Base-by-base conservation (phyloP, 306 rosid genomes). In the Rosa rugosa region DNA sequence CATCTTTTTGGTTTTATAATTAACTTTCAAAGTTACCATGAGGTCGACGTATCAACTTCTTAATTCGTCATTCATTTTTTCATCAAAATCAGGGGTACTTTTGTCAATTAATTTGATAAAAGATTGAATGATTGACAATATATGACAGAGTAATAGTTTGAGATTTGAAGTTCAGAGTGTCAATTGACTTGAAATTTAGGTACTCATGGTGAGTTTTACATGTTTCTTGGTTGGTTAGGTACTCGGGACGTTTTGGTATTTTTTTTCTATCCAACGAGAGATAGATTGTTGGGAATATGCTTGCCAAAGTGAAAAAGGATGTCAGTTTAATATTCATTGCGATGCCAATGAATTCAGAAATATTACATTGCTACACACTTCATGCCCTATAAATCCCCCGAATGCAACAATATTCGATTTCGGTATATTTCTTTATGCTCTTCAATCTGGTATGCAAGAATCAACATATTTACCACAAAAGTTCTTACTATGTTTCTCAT, bases 231-330 rank as follows among this genome's bases (percentile, higher is more conserved):
- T 59, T 27, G 20, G 2, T 27, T 57, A 69, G 75, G 69, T 69
- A 17, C 42, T 73, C 2, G 85, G 85, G 22, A 25, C 75, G 49
- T 72, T 46, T 46, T 82, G 81, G 81, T 78, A 78, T 38, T 69
- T 78, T 8, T 68, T 41, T 25, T 69, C 76, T 16, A 3, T 78
- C 11, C 69, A 53, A 12, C 14, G 70, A 25, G 22, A 54, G 18
- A 10, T 49, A 1, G 41, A 11, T 9, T 78, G 81, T 62, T 78
- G 81, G 81, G 3, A 8, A 12, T 5, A 11, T 23, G 47, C 76
- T 34, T 69, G 81, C n/a, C 27, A 4, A 71, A 38, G 5, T 0
- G 64, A 36, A 27, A 22, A 31, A 46, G 27, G 8, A 5, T 62
- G 72, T 2, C 27, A 40, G 6, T 22, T 38, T 11, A 12, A 6